Conservation (phyloP, 176 grass and related monocot genomes). For the Typha latifolia region DNA sequence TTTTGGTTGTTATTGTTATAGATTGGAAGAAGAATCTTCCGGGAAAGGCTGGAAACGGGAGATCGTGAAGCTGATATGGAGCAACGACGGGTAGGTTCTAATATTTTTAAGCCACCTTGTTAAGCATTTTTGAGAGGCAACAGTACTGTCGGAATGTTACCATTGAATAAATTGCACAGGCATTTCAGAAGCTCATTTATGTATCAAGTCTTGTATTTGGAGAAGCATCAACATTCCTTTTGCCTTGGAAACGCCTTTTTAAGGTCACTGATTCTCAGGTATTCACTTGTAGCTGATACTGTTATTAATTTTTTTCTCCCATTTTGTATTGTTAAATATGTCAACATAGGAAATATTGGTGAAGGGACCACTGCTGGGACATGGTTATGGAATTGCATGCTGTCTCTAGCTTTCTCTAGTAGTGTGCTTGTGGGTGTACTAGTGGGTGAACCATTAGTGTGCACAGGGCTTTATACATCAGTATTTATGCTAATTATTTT, state of each 20-base stretch:
- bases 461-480: too few species aligned
- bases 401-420: too few species aligned
- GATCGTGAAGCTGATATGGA: constrained; percentile 67
- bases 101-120: neutral
- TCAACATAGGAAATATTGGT: too few species aligned
- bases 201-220: constrained; percentile 98
- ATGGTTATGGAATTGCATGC: too few species aligned
- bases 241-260: constrained; percentile 98
- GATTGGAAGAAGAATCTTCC: constrained; percentile 86
- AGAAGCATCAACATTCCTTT: constrained; percentile 80
- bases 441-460: too few species aligned
- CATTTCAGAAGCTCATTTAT: constrained; percentile 96
- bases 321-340: too few species aligned
- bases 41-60: constrained; percentile 75
- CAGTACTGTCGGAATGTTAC: constrained; percentile 11
- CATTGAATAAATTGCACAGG: constrained; percentile 38
- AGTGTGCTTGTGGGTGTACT: too few species aligned
- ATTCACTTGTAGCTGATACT: constrained; percentile 21
- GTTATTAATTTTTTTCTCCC: too few species aligned
- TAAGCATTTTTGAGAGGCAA: neutral
- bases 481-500: too few species aligned
- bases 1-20: constrained; percentile 22
- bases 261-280: constrained; percentile 97
- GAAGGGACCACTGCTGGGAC: too few species aligned
- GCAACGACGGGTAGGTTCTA: constrained; percentile 53